A percentile compares a stretch with the other conserved stretches of the same genome.
Evolutionary conservation across 2,329 filamentous ascomycete genomes (phyloP).

Genomic region (Monosporascus sp.): DNA sequence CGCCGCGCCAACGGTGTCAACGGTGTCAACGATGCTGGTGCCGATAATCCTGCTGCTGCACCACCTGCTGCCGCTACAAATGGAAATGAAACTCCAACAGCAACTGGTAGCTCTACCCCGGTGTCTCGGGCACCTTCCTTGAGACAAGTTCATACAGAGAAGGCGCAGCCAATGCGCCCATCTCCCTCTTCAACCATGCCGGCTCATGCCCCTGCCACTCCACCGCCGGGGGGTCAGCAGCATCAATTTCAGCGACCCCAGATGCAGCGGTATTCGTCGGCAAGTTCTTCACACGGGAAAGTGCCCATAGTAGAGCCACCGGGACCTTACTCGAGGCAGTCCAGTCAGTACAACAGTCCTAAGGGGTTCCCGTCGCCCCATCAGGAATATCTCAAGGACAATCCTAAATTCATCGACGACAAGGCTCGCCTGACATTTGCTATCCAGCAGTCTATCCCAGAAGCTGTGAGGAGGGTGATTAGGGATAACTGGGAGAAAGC

Average conservation of each 20-base stretch:
- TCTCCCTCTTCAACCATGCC: not conserved
- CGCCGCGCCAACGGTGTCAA: not conserved
- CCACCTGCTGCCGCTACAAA: not conserved
- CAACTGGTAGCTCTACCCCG: not conserved
- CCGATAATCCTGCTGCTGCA: not conserved
- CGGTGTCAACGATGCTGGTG: not conserved
- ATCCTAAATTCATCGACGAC: constrained; percentile 35
- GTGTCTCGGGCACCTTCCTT: not conserved
- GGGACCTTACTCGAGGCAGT: constrained; percentile 1
- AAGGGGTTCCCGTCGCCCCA: constrained; percentile 31
- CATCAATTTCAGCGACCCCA: not conserved
- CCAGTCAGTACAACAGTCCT: constrained; percentile 1
- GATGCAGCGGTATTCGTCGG: not conserved
- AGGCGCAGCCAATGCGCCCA: not conserved
- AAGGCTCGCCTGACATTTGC: constrained; percentile 30
- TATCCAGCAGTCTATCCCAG: constrained; percentile 35
- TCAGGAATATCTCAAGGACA: constrained; percentile 19
- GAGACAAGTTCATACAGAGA: not conserved
- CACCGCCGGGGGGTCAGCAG: not conserved
- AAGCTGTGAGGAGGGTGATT: constrained; percentile 42
- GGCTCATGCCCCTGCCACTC: not conserved
- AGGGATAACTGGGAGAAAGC: constrained; percentile 47
- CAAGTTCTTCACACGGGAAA: constrained; percentile 1
- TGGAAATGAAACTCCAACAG: not conserved
- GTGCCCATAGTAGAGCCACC: constrained; percentile 18